Conservation (phyloP, 2,329 filamentous ascomycete species). For the Zymoseptoria ardabiliae region DNA sequence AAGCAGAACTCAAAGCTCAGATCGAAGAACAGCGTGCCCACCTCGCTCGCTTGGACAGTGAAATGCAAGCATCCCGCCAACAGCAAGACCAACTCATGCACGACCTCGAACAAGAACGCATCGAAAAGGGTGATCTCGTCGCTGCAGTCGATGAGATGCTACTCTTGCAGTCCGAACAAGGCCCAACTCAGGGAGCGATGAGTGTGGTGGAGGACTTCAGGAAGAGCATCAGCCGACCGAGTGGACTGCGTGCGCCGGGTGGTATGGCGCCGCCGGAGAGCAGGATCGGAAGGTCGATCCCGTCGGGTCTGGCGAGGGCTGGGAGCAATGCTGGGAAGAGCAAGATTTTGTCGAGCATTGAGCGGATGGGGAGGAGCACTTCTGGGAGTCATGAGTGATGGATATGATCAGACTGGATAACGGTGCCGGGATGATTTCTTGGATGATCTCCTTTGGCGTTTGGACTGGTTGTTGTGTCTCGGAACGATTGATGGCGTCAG, state of each 20-base stretch:
- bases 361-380: constrained; percentile 34
- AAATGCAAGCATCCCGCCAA: constrained; percentile 60
- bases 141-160: constrained; percentile 80
- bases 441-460: background rate
- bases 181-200: constrained; percentile 31
- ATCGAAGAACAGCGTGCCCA: constrained; percentile 62
- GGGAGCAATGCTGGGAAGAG: constrained; percentile 46
- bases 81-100: constrained; percentile 64
- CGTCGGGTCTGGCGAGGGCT: constrained; percentile 17
- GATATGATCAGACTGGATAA: background rate
- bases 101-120: constrained; percentile 64
- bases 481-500: background rate
- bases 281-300: constrained; percentile 33
- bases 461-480: background rate
- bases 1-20: constrained; percentile 35
- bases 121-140: constrained; percentile 79
- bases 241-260: constrained; percentile 51
- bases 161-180: constrained; percentile 49
- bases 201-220: constrained; percentile 43
- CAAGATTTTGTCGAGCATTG: constrained; percentile 76
- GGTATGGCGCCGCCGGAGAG: constrained; percentile 39
- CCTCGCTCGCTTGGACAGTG: constrained; percentile 65
- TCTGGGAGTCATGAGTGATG: constrained; percentile 1
- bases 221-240: constrained; percentile 47
- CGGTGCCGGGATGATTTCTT: background rate